Conservation (phyloP, 2,329 filamentous ascomycete genomes). For the Chaetomium sp. region DNA sequence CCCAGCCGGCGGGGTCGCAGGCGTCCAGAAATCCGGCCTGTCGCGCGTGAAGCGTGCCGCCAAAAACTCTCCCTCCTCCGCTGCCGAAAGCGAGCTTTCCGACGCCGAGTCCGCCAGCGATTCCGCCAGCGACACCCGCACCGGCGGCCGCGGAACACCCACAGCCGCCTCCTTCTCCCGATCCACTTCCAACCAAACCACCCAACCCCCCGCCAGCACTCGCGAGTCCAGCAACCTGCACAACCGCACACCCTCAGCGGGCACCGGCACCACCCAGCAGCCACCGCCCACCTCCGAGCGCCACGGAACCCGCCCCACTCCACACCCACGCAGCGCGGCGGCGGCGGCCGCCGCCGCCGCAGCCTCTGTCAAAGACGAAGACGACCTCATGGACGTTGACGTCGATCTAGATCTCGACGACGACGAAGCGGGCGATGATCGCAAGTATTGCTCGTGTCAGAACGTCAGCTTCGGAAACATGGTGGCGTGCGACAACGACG, state of each 20-base stretch:
- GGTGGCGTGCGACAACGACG: constrained; percentile 81
- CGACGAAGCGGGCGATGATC: constrained; percentile 68
- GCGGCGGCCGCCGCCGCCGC: neutral
- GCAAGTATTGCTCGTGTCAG: constrained; percentile 78
- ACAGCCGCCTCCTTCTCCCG: constrained; percentile 23
- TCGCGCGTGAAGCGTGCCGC: constrained; percentile 56
- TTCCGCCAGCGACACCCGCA: constrained; percentile 42
- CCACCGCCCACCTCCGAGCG: neutral
- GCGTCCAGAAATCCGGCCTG: constrained; percentile 50
- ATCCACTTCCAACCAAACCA: constrained; percentile 20
- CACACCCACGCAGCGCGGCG: neutral
- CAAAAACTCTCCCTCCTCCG: constrained; percentile 57
- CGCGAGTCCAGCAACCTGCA: constrained; percentile 23
- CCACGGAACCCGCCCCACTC: neutral
- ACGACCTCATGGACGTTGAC: constrained; percentile 36
- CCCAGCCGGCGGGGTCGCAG: constrained; percentile 24
- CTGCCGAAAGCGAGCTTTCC: constrained; percentile 58
- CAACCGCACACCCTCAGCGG: neutral
- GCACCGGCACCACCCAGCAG: neutral
- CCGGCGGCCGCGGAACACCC: constrained; percentile 33
- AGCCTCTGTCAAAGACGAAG: neutral
- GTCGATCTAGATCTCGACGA: constrained; percentile 51
- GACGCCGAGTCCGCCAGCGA: constrained; percentile 53
- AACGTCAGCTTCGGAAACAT: constrained; percentile 81
- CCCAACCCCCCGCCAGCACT: constrained; percentile 8